Percentiles rank a stretch among this genome's conserved stretches.
These are phyloP conservation scores for Metarhizium anisopliae DNA, from an alignment of 2,329 filamentous ascomycete genomes.

Conservation along the genomic window DNA sequence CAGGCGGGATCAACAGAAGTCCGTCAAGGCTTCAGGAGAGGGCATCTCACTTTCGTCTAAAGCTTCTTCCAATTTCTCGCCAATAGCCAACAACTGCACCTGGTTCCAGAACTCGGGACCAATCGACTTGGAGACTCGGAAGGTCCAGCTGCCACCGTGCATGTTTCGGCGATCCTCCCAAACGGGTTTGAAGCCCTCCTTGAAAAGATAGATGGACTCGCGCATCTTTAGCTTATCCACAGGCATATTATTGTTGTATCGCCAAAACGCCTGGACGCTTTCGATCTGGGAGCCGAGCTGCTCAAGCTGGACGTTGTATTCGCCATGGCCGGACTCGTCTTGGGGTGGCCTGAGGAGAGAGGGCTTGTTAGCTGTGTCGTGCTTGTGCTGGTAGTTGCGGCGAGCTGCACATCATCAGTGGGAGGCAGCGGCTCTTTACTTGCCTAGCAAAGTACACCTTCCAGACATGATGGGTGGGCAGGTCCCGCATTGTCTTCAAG, in stretches of 20 bases:
- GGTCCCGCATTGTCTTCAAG: conserved; percentile 60
- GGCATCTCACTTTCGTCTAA: conserved; percentile 55
- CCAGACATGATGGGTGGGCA: conserved; percentile 76
- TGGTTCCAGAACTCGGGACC: conserved; percentile 72
- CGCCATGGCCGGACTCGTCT: conserved; percentile 32
- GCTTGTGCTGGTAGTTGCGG: not conserved
- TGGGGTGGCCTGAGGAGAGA: conserved; percentile 24
- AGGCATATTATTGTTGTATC: conserved; percentile 73
- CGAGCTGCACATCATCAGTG: too few species aligned
- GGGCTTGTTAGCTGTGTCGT: not conserved
- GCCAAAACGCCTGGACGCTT: conserved; percentile 78
- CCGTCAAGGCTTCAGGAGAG: not conserved
- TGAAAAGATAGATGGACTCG: conserved; percentile 73
- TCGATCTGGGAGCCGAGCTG: conserved; percentile 59
- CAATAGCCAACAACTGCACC: conserved; percentile 73
- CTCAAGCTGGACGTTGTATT: conserved; percentile 49
- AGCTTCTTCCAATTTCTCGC: conserved; percentile 67
- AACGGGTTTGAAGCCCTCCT: conserved; percentile 64
- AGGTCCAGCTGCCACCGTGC: conserved; percentile 83
- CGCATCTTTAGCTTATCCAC: conserved; percentile 68
- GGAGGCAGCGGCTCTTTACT: not conserved
- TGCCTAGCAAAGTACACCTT: conserved; percentile 59
- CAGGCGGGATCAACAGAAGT: not conserved
- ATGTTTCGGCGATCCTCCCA: conserved; percentile 85
- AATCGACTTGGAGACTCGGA: conserved; percentile 71